Conservation (phyloP, 148 eudicot genomes). For the Simmondsia chinensis region DNA sequence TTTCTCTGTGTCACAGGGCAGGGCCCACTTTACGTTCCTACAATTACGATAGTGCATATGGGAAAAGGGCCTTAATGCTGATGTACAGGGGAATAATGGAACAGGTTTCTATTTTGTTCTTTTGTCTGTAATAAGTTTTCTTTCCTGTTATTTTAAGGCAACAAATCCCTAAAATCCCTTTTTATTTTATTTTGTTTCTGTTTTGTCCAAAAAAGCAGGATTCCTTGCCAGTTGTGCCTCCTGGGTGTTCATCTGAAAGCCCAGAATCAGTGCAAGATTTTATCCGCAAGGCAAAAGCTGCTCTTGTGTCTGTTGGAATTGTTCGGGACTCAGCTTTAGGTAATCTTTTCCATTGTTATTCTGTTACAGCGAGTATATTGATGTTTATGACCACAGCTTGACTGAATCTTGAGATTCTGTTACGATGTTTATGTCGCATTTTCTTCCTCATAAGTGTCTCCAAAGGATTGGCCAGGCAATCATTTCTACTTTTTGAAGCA, state of each 20-base stretch:
- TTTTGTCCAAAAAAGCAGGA: conserved; percentile 47
- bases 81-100: conserved; percentile 83
- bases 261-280: conserved; percentile 75
- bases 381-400: too few species aligned
- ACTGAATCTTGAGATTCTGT: not conserved
- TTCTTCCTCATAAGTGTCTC: too few species aligned
- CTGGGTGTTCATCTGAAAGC: conserved; percentile 79
- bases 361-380: too few species aligned
- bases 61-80: conserved; percentile 67
- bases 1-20: conserved; percentile 71
- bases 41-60: conserved; percentile 86
- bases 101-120: conserved; percentile 37
- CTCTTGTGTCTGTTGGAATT: conserved; percentile 91
- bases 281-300: conserved; percentile 77
- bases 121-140: not conserved
- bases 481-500: too few species aligned
- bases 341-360: conserved; percentile 12
- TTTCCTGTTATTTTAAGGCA: not conserved
- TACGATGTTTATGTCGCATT: too few species aligned
- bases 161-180: not conserved
- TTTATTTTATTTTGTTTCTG: not conserved
- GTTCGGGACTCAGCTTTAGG: conserved; percentile 68
- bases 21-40: conserved; percentile 84
- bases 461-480: too few species aligned
- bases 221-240: conserved; percentile 75